A percentile compares a stretch with the other conserved stretches of the same genome.
phyloP scores from a whole-genome alignment of 768 basidiomycete genomes.

The Xerocomellus amylosporus region DNA sequence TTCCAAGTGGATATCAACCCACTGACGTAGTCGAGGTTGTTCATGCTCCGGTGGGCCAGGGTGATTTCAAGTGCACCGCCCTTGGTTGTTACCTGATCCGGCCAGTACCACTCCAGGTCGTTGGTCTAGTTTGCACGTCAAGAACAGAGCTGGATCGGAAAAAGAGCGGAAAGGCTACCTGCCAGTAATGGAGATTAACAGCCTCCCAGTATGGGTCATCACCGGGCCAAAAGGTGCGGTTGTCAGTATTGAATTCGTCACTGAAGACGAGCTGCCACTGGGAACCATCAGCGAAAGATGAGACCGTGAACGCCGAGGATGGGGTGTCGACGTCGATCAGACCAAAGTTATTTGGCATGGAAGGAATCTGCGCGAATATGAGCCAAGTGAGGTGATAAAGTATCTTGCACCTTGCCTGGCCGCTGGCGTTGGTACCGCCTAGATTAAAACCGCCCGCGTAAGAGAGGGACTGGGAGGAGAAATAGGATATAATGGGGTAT shows the following conservation, averaged over 20 bases:
- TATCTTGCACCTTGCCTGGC: conserved; percentile 48
- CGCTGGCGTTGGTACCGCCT: conserved; percentile 73
- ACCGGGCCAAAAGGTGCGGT: conserved; percentile 72
- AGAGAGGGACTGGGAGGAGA: conserved; percentile 43
- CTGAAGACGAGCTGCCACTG: conserved; percentile 73
- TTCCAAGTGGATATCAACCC: conserved; percentile 75
- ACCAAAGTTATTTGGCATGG: conserved; percentile 59
- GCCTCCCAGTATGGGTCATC: conserved; percentile 93
- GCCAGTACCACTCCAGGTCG: conserved; percentile 89
- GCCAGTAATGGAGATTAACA: conserved; percentile 77
- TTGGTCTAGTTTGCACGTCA: conserved; percentile 44
- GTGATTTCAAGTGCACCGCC: conserved; percentile 76
- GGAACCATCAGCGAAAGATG: conserved; percentile 51
- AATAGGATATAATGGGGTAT: conserved; percentile 60
- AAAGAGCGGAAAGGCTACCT: conserved; percentile 32
- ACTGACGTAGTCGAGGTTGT: conserved; percentile 71
- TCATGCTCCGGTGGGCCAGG: conserved; percentile 59
- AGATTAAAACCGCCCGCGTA: conserved; percentile 65
- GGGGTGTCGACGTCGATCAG: conserved; percentile 81
- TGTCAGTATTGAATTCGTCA: conserved; percentile 82
- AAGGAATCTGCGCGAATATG: conserved; percentile 44
- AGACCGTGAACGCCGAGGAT: conserved; percentile 47
- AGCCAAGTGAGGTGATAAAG: neutral
- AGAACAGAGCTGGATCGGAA: neutral
- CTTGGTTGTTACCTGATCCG: conserved; percentile 69